Evolutionary conservation across 805 yeast species (phyloP), one percentile per base, ranked within the genome.

Genomic region (Yarrowia sp.): DNA sequence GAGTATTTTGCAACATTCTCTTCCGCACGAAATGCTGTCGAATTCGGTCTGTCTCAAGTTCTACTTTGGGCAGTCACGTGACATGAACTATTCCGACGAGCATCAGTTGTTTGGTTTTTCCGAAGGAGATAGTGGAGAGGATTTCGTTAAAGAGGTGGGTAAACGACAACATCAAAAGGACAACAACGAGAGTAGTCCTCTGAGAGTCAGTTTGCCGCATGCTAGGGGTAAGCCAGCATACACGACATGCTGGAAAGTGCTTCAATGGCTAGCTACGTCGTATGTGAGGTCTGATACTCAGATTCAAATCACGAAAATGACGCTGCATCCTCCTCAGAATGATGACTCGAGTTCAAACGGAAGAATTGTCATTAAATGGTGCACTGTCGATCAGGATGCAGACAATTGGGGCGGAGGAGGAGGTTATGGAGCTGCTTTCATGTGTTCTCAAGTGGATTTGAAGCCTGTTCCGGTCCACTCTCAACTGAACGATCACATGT

Each of bases 1-100:
- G n/a, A 13, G 33, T 3, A 14, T 58, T 2, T 18, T 58, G 18
- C 51, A 58, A 18, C 32, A 58, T 14, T 33, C 64, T 8, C 33
- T 58, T 6, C 51, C 64, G 4, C 64, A 58, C 35, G 51, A 58
- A 4, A 43, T 58, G 51, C 35, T 58, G 33, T 58, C 64, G 43
- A 43, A 58, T 35, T 44, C 50, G 15, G 64, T 58, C 15, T 33
- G 50, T 14, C 64, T 58, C 64, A 58, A 58, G 64, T 58, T 58
- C 43, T 44, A 43, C 43, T 58, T 58, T 44, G 64, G 64, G 22
- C 61, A 41, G 31, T 28, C 61, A 3, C 36, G 61, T 2, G 61
- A 41, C 36, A 32, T 32, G 45, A 41, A 39, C 61, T 55, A 39
- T 17, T 41, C 47, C 31, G 61, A 55, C 38, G 47, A 55, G 9